phyloP scores from a whole-genome alignment of 257 asterid species.

The Rubia yunnanensis region DNA sequence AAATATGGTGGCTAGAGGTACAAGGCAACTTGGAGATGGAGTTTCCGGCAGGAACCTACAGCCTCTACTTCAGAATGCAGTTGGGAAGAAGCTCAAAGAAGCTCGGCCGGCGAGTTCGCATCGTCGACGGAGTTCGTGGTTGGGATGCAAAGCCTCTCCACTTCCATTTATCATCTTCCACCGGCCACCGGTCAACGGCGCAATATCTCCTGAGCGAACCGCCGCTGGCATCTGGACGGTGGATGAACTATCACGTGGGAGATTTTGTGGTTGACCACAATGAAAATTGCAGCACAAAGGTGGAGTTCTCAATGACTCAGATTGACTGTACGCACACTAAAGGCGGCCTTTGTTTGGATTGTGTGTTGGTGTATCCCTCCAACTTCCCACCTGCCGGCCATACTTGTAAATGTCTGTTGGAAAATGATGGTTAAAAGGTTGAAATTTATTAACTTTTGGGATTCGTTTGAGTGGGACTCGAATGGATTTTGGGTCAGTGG shows the following conservation, averaged over 20 bases:
- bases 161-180: slow-evolving; percentile 34
- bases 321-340: slow-evolving; percentile 58
- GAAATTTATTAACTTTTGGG: no score
- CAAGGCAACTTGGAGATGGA: slow-evolving; percentile 45
- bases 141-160: slow-evolving; percentile 46
- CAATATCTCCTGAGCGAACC: slow-evolving; percentile 25
- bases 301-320: slow-evolving; percentile 50
- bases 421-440: no score
- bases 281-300: slow-evolving; percentile 11
- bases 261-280: slow-evolving; percentile 35
- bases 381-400: background rate
- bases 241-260: slow-evolving; percentile 44
- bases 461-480: no score
- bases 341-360: slow-evolving; percentile 51
- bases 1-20: slow-evolving; percentile 61
- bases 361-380: slow-evolving; percentile 33
- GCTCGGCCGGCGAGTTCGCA: slow-evolving; percentile 19
- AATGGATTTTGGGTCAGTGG: no score
- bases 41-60: slow-evolving; percentile 41
- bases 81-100: slow-evolving; percentile 25
- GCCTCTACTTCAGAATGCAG: slow-evolving; percentile 41
- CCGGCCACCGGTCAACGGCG: slow-evolving; percentile 20
- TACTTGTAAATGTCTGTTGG: background rate
- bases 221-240: slow-evolving; percentile 15
- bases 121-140: slow-evolving; percentile 35